A percentile compares a stretch with the other conserved stretches of the same genome.
Conservation (phyloP, 768 basidiomycete species). For the Kwoniella bestiolae region DNA sequence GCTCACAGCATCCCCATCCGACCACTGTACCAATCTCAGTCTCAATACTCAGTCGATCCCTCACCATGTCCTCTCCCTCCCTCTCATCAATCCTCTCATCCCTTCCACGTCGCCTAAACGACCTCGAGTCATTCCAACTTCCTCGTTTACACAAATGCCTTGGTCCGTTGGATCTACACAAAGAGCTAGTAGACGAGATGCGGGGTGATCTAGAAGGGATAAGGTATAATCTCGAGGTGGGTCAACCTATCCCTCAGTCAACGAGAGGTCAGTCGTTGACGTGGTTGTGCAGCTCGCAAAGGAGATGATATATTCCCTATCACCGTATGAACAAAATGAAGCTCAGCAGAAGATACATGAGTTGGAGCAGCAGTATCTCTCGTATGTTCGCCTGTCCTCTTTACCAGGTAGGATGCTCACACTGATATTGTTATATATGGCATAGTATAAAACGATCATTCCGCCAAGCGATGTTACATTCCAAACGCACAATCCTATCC, state of each 20-base stretch:
- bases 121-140: conserved; percentile 72
- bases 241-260: no score
- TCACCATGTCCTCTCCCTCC: background rate
- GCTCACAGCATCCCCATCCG: no score
- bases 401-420: no score
- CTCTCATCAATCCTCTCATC: conserved; percentile 62
- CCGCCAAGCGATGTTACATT: conserved; percentile 71
- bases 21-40: no score
- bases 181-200: conserved; percentile 73
- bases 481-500: conserved; percentile 74
- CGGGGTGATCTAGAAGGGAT: conserved; percentile 73
- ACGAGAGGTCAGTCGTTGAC: no score
- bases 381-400: conserved; percentile 14
- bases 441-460: conserved; percentile 63
- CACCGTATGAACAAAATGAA: background rate
- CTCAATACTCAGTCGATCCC: background rate
- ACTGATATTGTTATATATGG: no score
- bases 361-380: conserved; percentile 19
- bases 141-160: conserved; percentile 71
- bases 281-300: no score
- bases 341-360: background rate
- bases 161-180: conserved; percentile 73
- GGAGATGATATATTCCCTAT: conserved; percentile 3
- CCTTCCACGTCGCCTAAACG: conserved; percentile 65
- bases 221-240: conserved; percentile 71